Conservation (phyloP, 305 asterid species). For the Striga hermonthica region DNA sequence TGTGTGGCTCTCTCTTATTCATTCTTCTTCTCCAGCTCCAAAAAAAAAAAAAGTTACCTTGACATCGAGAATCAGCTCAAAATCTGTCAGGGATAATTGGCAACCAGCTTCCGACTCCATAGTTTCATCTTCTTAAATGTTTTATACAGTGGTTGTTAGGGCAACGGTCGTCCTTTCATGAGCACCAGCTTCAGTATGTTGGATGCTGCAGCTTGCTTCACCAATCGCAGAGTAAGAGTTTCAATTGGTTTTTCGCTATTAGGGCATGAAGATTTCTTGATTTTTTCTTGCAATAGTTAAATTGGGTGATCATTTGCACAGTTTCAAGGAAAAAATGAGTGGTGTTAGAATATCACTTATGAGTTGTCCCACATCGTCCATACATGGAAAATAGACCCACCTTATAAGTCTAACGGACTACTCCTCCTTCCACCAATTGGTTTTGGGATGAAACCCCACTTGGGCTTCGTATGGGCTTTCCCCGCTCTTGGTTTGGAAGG, state of each 20-base stretch:
- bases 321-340: too few relatives aligned
- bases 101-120: neutral
- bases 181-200: slow-evolving; percentile 38
- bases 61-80: neutral
- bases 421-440: too few relatives aligned
- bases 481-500: too few relatives aligned
- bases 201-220: slow-evolving; percentile 42
- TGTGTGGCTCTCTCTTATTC: slow-evolving; percentile 43
- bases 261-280: neutral
- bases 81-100: neutral
- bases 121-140: slow-evolving; percentile 27
- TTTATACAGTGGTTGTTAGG: slow-evolving; percentile 11
- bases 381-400: too few relatives aligned
- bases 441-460: too few relatives aligned
- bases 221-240: slow-evolving; percentile 39
- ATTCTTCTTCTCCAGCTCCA: slow-evolving; percentile 28
- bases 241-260: neutral
- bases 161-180: slow-evolving; percentile 28
- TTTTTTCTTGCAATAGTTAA: neutral
- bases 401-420: too few relatives aligned
- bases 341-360: too few relatives aligned
- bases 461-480: too few relatives aligned
- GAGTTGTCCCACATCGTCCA: too few relatives aligned
- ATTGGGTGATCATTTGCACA: too few relatives aligned
- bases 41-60: slow-evolving; percentile 2